Conservation (phyloP, 164 flowering plant species). For the Pachysandra terminalis region DNA sequence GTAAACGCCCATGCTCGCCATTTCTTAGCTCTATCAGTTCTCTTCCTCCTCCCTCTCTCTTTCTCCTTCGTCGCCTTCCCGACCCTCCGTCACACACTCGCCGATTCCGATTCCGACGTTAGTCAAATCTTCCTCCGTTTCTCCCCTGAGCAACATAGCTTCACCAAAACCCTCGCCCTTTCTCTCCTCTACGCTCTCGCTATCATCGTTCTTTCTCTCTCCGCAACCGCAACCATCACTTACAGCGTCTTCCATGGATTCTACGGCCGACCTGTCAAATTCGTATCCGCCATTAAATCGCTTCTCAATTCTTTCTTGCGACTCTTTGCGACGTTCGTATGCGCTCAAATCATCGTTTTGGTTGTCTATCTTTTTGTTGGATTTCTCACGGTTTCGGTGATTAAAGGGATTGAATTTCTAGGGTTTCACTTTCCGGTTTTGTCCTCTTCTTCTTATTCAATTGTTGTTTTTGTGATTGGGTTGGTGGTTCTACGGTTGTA, state of each 20-base stretch:
- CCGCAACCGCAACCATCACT: constrained; percentile 48
- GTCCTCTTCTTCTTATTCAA: constrained; percentile 11
- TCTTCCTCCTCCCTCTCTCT: constrained; percentile 66
- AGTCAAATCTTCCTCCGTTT: constrained; percentile 22
- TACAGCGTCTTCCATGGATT: constrained; percentile 60
- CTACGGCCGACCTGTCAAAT: constrained; percentile 68
- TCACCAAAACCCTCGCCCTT: constrained; percentile 8
- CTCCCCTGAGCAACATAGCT: constrained; percentile 5
- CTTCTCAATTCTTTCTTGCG: constrained; percentile 33
- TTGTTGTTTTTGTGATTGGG: background rate
- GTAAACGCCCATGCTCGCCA: constrained; percentile 72
- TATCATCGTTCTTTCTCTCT: constrained; percentile 28
- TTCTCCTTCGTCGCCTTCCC: constrained; percentile 40
- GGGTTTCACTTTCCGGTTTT: constrained; percentile 11
- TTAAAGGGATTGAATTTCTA: constrained; percentile 12
- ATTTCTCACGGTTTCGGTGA: constrained; percentile 4
- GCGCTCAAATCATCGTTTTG: constrained; percentile 10
- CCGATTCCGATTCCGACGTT: background rate
- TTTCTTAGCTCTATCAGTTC: constrained; percentile 64
- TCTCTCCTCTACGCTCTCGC: constrained; percentile 23
- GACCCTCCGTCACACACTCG: constrained; percentile 14
- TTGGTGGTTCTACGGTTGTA: constrained; percentile 11
- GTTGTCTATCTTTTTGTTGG: constrained; percentile 5
- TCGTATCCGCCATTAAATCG: constrained; percentile 42
- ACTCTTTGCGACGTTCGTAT: constrained; percentile 30